phyloP scores from a whole-genome alignment of 495 filamentous ascomycete genomes.

The Penicillium turbatum region DNA sequence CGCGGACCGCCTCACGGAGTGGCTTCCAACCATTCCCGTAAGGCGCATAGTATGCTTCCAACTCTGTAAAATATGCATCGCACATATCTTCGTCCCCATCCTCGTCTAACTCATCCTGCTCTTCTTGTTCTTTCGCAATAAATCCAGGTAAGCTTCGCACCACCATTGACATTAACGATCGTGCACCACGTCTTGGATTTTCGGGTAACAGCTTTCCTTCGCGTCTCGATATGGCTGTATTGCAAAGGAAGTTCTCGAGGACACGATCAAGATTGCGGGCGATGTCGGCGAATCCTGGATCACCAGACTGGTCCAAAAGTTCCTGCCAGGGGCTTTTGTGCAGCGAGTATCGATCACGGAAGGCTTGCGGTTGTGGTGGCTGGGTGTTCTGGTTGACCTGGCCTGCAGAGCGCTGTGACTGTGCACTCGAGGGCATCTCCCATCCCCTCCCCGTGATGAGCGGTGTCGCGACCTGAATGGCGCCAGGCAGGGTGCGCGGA shows the following conservation, averaged over 20 bases:
- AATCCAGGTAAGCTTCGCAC: slow-evolving; percentile 59
- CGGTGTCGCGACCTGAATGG: slow-evolving; percentile 45
- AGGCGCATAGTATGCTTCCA: slow-evolving; percentile 56
- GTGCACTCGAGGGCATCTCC: slow-evolving; percentile 18
- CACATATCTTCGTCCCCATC: slow-evolving; percentile 45
- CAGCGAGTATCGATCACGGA: slow-evolving; percentile 20
- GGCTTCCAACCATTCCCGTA: slow-evolving; percentile 58
- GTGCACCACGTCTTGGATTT: slow-evolving; percentile 26
- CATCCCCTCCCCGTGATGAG: slow-evolving; percentile 39
- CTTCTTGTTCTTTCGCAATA: slow-evolving; percentile 55
- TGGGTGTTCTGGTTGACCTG: neutral
- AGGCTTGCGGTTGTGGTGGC: slow-evolving; percentile 10
- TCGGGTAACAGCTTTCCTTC: neutral
- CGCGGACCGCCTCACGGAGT: slow-evolving; percentile 59
- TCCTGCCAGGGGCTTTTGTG: slow-evolving; percentile 43
- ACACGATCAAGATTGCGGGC: slow-evolving; percentile 35
- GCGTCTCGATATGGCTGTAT: slow-evolving; percentile 22
- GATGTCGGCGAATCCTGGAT: slow-evolving; percentile 36
- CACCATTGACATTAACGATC: slow-evolving; percentile 63
- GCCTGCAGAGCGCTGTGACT: slow-evolving; percentile 7
- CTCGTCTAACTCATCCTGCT: slow-evolving; percentile 50
- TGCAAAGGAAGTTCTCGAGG: slow-evolving; percentile 38
- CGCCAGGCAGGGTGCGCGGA: slow-evolving; percentile 39
- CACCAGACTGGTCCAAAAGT: slow-evolving; percentile 32
- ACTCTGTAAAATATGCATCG: slow-evolving; percentile 58